A percentile compares a stretch with the other conserved stretches of the same genome.
Evolutionary conservation across 2,329 filamentous ascomycete species (phyloP).

Genomic region (Xylaria sp.): DNA sequence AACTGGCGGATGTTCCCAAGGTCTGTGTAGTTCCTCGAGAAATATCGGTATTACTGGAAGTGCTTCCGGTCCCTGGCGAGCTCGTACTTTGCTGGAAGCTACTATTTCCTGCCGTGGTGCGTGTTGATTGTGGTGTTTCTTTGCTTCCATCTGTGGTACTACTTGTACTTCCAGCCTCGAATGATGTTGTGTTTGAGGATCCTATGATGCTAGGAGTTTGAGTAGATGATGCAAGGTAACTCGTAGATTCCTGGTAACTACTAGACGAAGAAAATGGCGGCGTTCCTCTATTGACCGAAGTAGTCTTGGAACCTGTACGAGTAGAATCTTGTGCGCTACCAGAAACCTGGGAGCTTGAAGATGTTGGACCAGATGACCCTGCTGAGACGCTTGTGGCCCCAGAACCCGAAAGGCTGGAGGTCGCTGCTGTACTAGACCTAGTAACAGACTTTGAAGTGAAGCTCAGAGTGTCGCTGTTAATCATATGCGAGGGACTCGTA

Average conservation of each 20-base stretch:
- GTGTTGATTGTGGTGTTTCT: background rate
- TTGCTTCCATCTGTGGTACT: background rate
- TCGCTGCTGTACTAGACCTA: background rate
- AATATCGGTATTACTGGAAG: background rate
- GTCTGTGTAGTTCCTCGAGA: background rate
- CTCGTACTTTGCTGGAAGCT: background rate
- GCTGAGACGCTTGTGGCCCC: background rate
- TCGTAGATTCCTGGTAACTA: background rate
- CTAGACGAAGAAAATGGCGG: background rate
- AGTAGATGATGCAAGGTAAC: background rate
- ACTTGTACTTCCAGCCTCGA: background rate
- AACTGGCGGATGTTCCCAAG: background rate
- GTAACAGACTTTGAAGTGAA: background rate
- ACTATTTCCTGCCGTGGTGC: background rate
- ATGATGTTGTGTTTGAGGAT: background rate
- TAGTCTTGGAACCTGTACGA: background rate
- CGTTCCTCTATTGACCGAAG: background rate
- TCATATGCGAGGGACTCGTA: background rate
- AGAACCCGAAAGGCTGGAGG: background rate
- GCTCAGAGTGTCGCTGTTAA: background rate
- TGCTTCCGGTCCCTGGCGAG: background rate
- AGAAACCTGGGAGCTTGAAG: background rate
- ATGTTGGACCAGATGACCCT: background rate
- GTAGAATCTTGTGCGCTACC: background rate
- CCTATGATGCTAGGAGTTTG: background rate